Evolutionary conservation across 1,139 yeast genomes (phyloP), one percentile per base, ranked within the genome.

Genomic region (Yamadazyma sp.): DNA sequence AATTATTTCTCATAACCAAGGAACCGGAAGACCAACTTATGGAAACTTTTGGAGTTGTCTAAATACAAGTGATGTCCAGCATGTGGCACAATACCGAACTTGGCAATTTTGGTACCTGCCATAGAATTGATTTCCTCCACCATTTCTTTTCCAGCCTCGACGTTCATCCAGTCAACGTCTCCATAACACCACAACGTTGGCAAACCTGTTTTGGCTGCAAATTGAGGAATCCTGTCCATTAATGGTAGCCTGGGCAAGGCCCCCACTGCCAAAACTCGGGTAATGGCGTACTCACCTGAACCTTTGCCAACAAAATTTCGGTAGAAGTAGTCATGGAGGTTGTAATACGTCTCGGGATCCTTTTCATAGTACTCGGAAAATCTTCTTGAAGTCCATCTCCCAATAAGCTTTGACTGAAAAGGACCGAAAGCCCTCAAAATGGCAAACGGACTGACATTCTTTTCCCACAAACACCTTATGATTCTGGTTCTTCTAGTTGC

Each of bases 21-120:
- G 46, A 78, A 82, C 7, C 66, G 57, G 31, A 72, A 52, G 3
- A 83, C 64, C 30, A 64, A 60, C 10, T 51, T 46, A 14, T 63
- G 61, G 38, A 61, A 61, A 11, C 46, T 55, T 6, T 48, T 50
- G 5, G 84, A 82, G 47, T 87, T 86, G 56, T 87, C 95, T 43
- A 87, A 62, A 51, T 86, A 86, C 40, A 87, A 59, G 58, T 87
- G 92, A 55, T 87, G 96, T 0, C 95, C 92, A 1, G 90, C 80
- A 36, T 75, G 64, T 2, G 67, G 56, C 1, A 86, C 64, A 8
- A 77, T 64, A 12, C 59, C 61, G 42, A 74, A 80, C 5, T 47
- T 33, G 2, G 73, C 67, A 35, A 44, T 37, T 9, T 42, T 38
- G 6, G 46, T 43, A 11, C 43, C 40, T 0, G 72, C 51, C 36